Evolutionary conservation across 2,329 filamentous ascomycete genomes (phyloP).

Genomic region (Ophiostoma sp.): DNA sequence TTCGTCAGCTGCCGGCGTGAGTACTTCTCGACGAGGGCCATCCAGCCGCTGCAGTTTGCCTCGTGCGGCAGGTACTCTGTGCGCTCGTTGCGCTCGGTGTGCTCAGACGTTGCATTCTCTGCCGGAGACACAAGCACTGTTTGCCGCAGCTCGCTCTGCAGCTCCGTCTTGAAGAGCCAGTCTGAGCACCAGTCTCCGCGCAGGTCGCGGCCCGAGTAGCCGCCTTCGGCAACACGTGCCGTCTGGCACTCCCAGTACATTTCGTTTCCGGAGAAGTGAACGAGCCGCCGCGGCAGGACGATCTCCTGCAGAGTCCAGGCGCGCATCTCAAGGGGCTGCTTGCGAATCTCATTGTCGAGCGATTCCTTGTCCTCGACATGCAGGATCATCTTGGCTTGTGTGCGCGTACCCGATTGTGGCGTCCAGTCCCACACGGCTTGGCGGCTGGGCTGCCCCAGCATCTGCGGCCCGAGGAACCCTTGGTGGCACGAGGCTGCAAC

Average conservation of each 20-base stretch:
- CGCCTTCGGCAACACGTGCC: neutral
- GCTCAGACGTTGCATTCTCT: too few species aligned
- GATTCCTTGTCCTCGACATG: neutral
- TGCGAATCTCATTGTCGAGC: neutral
- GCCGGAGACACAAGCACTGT: too few species aligned
- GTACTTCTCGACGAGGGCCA: too few species aligned
- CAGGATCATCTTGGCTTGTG: neutral
- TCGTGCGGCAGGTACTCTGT: too few species aligned
- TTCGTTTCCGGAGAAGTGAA: conserved; percentile 17
- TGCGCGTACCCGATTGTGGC: neutral
- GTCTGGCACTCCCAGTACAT: conserved; percentile 22
- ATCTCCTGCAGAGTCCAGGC: conserved; percentile 14
- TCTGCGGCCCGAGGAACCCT: conserved; percentile 19
- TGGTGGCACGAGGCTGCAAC: conserved; percentile 17
- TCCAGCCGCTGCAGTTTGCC: too few species aligned
- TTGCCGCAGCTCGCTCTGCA: too few species aligned
- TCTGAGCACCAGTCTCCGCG: too few species aligned
- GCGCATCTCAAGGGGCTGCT: neutral
- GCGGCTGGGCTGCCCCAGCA: conserved; percentile 7
- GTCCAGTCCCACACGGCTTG: conserved; percentile 14
- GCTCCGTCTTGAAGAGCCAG: too few species aligned
- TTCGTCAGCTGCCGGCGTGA: too few species aligned
- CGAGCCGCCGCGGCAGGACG: conserved; percentile 16
- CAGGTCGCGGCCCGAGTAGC: too few species aligned
- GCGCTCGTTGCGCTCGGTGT: too few species aligned